These are phyloP conservation scores for Zasmidium cellare DNA, from an alignment of 2,329 filamentous ascomycete genomes.

Conservation along the genomic window DNA sequence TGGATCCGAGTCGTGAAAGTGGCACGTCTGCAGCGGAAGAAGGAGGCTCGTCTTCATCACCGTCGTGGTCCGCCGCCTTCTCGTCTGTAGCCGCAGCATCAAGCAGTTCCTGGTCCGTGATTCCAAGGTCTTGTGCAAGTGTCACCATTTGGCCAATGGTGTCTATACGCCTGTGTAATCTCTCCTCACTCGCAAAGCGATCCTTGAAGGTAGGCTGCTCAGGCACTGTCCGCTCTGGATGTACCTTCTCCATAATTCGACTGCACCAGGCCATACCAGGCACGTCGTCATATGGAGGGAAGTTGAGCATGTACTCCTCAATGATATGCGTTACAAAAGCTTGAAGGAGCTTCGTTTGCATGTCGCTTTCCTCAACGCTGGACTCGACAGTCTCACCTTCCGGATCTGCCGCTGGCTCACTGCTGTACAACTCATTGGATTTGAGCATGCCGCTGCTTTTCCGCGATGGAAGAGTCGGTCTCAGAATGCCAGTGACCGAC, in stretches of 20 bases:
- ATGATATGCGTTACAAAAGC: constrained; percentile 77
- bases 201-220: constrained; percentile 62
- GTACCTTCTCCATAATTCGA: constrained; percentile 67
- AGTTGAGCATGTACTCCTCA: constrained; percentile 68
- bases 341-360: constrained; percentile 67
- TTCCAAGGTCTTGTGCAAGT: constrained; percentile 59
- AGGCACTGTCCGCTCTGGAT: constrained; percentile 64
- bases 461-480: constrained; percentile 64
- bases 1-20: constrained; percentile 55
- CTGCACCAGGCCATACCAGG: constrained; percentile 53
- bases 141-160: constrained; percentile 73
- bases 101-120: constrained; percentile 51
- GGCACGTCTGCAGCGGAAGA: constrained; percentile 54
- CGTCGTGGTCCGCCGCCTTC: constrained; percentile 39
- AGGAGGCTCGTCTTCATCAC: constrained; percentile 57
- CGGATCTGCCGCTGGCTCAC: constrained; percentile 50
- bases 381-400: constrained; percentile 51
- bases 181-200: constrained; percentile 64
- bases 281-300: constrained; percentile 45
- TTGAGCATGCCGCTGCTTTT: constrained; percentile 46
- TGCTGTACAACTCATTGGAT: constrained; percentile 21
- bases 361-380: constrained; percentile 55
- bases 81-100: constrained; percentile 42
- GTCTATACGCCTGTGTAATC: constrained; percentile 62
- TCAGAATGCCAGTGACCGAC: constrained; percentile 64